Conservation (phyloP, 129 eudicot genomes). For the Artemisia tridentata region DNA sequence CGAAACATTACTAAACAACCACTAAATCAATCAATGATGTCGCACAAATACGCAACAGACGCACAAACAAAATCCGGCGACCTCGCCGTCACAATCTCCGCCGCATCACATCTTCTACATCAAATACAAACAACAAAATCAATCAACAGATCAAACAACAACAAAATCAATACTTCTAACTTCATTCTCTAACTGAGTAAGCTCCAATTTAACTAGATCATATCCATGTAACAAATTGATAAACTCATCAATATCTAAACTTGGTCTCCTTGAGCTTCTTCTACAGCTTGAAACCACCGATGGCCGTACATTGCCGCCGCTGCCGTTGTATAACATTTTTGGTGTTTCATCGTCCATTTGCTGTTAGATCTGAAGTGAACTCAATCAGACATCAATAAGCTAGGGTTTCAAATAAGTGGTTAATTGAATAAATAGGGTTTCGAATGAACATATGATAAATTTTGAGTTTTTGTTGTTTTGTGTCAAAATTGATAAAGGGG, state of each 20-base stretch:
- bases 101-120: too few species aligned
- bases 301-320: constrained; percentile 48
- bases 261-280: constrained; percentile 64
- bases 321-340: too few species aligned
- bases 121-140: constrained; percentile 11
- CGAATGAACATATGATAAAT: too few species aligned
- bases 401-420: too few species aligned
- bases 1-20: too few species aligned
- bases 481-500: too few species aligned
- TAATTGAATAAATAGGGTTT: too few species aligned
- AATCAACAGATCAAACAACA: constrained; percentile 38
- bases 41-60: constrained; percentile 68
- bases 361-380: too few species aligned
- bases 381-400: too few species aligned
- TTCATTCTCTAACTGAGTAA: constrained; percentile 89
- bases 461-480: too few species aligned
- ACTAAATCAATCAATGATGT: constrained; percentile 33
- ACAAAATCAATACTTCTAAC: constrained; percentile 62
- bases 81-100: constrained; percentile 58
- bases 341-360: too few species aligned
- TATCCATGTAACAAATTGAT: constrained; percentile 83
- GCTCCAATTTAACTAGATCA: constrained; percentile 97
- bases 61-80: constrained; percentile 70
- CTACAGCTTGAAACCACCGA: constrained; percentile 43
- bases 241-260: constrained; percentile 87